Evolutionary conservation across 805 yeast genomes (phyloP), one percentile per base, ranked within the genome.

Genomic region (Saccharomycopsis olivae): DNA sequence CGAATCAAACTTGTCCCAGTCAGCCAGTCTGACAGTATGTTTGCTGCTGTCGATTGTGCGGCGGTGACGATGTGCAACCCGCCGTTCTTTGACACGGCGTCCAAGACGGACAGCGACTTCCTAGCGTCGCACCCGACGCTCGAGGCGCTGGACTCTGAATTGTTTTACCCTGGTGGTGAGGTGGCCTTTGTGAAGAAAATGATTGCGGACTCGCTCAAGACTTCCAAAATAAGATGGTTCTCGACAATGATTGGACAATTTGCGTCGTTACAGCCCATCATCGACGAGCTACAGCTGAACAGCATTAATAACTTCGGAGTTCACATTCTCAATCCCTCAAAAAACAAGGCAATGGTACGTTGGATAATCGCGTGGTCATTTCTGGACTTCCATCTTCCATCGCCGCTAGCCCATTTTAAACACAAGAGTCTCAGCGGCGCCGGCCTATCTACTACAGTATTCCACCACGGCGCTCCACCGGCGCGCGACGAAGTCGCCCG

Each of bases 41-140:
- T n/a, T n/a, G n/a, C n/a, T n/a, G n/a, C n/a, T n/a, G n/a, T n/a
- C n/a, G n/a, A n/a, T n/a, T n/a, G n/a, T n/a, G n/a, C n/a, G n/a
- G n/a, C n/a, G n/a, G n/a, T n/a, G n/a, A n/a, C n/a, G n/a, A n/a
- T n/a, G n/a, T 68, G 74, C 49, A 69, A 69, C 43, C 75, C 75
- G 1, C 75, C 75, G 4, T 69, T 69, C 47, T 69, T 69, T 47
- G 47, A 51, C n/a, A n/a, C n/a, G n/a, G n/a, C n/a, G n/a, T n/a
- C n/a, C n/a, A n/a, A n/a, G n/a, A n/a, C n/a, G n/a, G n/a, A n/a
- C n/a, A n/a, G n/a, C n/a, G n/a, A n/a, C n/a, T n/a, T n/a, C n/a
- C n/a, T n/a, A n/a, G n/a, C n/a, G n/a, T n/a, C n/a, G n/a, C n/a
- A n/a, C n/a, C n/a, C n/a, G n/a, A n/a, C n/a, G n/a, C n/a, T n/a